These are phyloP conservation scores for Scedosporium dehoogii DNA, from an alignment of 2,329 filamentous ascomycete genomes.

Conservation along the genomic window DNA sequence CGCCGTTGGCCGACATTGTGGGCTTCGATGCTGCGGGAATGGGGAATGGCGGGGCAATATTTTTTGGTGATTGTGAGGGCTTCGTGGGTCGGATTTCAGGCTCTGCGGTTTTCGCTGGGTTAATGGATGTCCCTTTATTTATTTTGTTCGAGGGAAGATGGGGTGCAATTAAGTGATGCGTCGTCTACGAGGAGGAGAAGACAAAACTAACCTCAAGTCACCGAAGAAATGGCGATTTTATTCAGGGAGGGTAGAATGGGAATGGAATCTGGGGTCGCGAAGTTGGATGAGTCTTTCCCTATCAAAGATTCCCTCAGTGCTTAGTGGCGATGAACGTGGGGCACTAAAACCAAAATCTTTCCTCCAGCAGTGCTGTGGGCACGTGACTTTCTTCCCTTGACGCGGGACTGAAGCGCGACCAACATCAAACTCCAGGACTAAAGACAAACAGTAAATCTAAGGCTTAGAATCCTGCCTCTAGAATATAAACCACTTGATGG, in stretches of 20 bases:
- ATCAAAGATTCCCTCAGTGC: background rate
- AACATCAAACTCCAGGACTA: no score
- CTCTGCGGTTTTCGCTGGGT: background rate
- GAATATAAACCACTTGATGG: no score
- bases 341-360: constrained; percentile 1
- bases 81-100: constrained; percentile 5
- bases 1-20: constrained; percentile 47
- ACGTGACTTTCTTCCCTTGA: constrained; percentile 2
- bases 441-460: no score
- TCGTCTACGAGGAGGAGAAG: background rate
- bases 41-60: constrained; percentile 16
- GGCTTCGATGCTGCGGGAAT: constrained; percentile 1
- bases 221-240: constrained; percentile 1
- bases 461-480: no score
- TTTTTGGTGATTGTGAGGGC: constrained; percentile 9
- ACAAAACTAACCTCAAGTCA: background rate
- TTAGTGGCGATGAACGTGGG: constrained; percentile 6
- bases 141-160: no score
- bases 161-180: background rate
- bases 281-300: constrained; percentile 9
- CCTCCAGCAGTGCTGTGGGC: background rate
- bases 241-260: constrained; percentile 5
- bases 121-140: background rate
- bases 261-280: constrained; percentile 10
- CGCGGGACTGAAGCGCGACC: background rate